These are phyloP conservation scores for Cordyceps tenuipes DNA, from an alignment of 2,329 filamentous ascomycete genomes.

Conservation along the genomic window DNA sequence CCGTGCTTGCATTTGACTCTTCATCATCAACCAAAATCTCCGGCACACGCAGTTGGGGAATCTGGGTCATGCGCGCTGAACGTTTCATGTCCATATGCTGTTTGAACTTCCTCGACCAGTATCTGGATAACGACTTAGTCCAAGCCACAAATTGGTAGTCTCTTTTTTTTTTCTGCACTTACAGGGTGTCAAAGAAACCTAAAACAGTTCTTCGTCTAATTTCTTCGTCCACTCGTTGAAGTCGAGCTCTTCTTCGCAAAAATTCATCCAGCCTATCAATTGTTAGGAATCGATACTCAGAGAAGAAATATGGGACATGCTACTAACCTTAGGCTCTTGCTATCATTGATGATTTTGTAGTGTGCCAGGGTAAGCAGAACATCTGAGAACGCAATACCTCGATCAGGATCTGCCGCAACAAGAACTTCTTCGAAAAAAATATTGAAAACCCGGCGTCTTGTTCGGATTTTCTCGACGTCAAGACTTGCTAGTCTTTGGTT, in stretches of 20 bases:
- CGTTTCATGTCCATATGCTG: conserved; percentile 64
- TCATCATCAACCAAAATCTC: conserved; percentile 87
- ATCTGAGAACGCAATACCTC: conserved; percentile 83
- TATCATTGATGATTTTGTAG: conserved; percentile 98
- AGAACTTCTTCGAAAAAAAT: conserved; percentile 96
- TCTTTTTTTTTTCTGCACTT: conserved; percentile 23
- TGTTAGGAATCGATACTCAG: conserved; percentile 20
- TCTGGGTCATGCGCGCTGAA: conserved; percentile 63
- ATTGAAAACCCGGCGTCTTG: conserved; percentile 72
- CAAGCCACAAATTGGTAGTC: neutral
- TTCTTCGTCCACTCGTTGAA: conserved; percentile 92
- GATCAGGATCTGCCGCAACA: conserved; percentile 81
- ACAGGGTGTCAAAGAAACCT: conserved; percentile 91
- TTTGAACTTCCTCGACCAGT: conserved; percentile 79
- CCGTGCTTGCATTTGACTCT: conserved; percentile 33
- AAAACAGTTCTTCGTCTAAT: conserved; percentile 83
- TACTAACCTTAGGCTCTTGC: conserved; percentile 74
- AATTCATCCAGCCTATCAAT: conserved; percentile 76
- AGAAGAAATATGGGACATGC: neutral
- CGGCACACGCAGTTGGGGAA: conserved; percentile 76
- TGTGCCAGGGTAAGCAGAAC: conserved; percentile 94
- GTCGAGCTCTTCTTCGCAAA: conserved; percentile 74
- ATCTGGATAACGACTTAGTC: conserved; percentile 32
- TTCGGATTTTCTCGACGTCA: conserved; percentile 65
- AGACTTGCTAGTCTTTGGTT: conserved; percentile 65